Conservation (phyloP, 176 grass and related monocot species). For the Bromus sterilis region DNA sequence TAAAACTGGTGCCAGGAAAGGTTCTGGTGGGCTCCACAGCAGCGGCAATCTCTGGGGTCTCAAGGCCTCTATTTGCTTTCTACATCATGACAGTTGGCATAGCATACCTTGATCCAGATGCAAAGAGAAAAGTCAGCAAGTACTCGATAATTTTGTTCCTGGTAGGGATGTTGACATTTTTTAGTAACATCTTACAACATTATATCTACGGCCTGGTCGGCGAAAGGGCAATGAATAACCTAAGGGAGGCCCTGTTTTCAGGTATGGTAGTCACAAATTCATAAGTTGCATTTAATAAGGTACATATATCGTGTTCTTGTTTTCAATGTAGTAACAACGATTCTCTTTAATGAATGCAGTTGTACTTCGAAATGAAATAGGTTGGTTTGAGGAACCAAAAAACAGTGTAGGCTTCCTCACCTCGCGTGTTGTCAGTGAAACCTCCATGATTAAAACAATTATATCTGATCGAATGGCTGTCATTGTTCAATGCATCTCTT, state of each 20-base stretch:
- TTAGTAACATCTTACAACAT: constrained; percentile 50
- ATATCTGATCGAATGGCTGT: constrained; percentile 63
- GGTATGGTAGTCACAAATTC: constrained; percentile 20
- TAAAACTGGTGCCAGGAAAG: constrained; percentile 34
- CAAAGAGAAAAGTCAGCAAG: constrained; percentile 31
- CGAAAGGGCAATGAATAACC: constrained; percentile 53
- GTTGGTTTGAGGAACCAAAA: constrained; percentile 59
- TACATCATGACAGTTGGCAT: constrained; percentile 60
- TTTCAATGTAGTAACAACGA: constrained; percentile 1
- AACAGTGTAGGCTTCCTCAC: constrained; percentile 48
- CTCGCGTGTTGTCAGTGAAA: constrained; percentile 40
- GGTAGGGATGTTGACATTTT: constrained; percentile 37
- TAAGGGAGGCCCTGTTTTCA: constrained; percentile 60
- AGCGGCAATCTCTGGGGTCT: constrained; percentile 63
- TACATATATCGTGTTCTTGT: constrained; percentile 9
- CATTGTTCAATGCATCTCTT: constrained; percentile 63
- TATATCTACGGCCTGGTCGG: constrained; percentile 58
- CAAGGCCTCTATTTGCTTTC: constrained; percentile 54
- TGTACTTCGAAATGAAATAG: constrained; percentile 49
- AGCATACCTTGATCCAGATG: constrained; percentile 38
- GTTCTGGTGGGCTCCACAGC: constrained; percentile 43
- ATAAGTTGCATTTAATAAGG: constrained; percentile 12
- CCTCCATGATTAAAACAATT: constrained; percentile 50
- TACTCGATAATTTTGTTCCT: constrained; percentile 41
- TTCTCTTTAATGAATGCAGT: constrained; percentile 29